These are phyloP conservation scores for Diaporthe amygdali DNA, from an alignment of 2,329 filamentous ascomycete species.

Conservation along the genomic window DNA sequence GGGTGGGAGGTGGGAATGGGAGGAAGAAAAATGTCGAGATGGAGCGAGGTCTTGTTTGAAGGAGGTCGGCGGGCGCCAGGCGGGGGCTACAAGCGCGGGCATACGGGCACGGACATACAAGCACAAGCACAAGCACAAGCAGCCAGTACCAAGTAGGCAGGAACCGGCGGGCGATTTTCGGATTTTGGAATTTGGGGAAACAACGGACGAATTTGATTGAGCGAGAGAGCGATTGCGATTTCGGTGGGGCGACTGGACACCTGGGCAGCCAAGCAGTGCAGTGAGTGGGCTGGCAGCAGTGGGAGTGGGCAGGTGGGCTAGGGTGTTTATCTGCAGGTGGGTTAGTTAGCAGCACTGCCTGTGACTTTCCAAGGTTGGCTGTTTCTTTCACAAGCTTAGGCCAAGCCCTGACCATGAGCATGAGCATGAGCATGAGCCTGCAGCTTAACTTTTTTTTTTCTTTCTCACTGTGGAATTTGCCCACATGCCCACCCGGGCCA, in stretches of 20 bases:
- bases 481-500: neutral
- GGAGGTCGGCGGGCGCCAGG: neutral
- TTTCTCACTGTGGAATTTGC: neutral
- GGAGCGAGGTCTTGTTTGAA: neutral
- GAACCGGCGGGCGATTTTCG: conserved; percentile 23
- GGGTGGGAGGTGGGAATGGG: neutral
- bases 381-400: conserved; percentile 15
- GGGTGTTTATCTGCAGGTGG: no score
- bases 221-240: neutral
- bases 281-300: neutral
- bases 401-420: neutral
- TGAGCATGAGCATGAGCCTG: no score
- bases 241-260: no score
- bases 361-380: no score
- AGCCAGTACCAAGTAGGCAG: neutral
- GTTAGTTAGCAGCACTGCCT: no score
- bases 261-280: no score
- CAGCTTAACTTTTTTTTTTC: conserved; percentile 9
- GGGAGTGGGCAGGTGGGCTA: neutral
- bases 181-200: conserved; percentile 11
- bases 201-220: neutral
- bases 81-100: neutral
- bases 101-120: neutral
- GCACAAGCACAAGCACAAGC: neutral
- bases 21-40: neutral